Base-by-base conservation (phyloP, 352 stramenopile species). In the Globisporangium rhizosaccharum region DNA sequence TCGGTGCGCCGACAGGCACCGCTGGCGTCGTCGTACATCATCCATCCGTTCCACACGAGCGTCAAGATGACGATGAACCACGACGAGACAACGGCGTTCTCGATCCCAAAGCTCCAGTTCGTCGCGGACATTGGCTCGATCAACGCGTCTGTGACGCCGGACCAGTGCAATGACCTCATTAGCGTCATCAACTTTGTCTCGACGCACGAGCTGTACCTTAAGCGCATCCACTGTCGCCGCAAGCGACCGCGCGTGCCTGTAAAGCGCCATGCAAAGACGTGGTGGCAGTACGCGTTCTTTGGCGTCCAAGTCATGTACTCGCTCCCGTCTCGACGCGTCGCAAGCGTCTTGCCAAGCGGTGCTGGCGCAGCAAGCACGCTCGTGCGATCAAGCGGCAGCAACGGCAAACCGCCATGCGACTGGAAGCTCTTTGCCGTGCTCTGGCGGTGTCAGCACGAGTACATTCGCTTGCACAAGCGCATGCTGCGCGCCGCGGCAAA, bases 21-120 rank as follows among this genome's bases (percentile, higher is more conserved):
- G 20, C 65, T 56, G 4, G 50, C 39, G 12, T 17, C 57, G 45
- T 30, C 65, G 56, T 92, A 92, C 60, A 76, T 92, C 15, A 59
- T 94, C 39, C 67, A 87, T 51, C 83, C 83, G 20, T 90, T 93
- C 49, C 88, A 85, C 59, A 81, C 79, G 26, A 83, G 54, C 15
- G 72, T 85, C 23, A 93, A 92, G 49, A 76, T 92, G 65, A 91
- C 82, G 0, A 70, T 87, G 28, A 94, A 92, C 44, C 79, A 94
- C 53, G 85, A 94, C 44, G 73, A 84, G 12, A 62, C 68, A 3
- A 90, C 85, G 18, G 65, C 71, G 25, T 77, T 75, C 47, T 83
- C 81, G 20, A 90, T 92, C 30, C 85, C 85, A 1, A 75, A 79
- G 47, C 61, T 88, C 47, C 82, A 88, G 30, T 87, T 89, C 57